These are phyloP conservation scores for Phytopythium aichiense DNA, from an alignment of 352 stramenopile genomes.

Conservation along the genomic window DNA sequence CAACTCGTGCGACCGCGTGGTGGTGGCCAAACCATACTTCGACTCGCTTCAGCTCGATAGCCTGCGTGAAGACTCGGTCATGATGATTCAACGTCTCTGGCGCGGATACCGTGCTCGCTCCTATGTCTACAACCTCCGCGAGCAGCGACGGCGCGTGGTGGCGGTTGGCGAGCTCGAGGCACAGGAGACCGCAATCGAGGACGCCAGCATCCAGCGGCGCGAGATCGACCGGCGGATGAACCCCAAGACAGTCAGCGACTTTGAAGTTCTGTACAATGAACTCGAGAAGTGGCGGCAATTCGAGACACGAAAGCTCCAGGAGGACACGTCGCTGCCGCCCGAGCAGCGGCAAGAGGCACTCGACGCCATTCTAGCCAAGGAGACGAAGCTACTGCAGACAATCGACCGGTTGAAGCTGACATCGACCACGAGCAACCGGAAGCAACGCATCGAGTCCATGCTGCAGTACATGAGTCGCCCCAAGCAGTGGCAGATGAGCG, in stretches of 20 bases:
- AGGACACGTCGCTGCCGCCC: constrained; percentile 25
- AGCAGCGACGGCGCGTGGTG: constrained; percentile 28
- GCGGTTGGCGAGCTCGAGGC: constrained; percentile 34
- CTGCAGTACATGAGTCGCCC: constrained; percentile 85
- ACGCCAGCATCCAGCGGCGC: constrained; percentile 44
- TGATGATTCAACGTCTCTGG: constrained; percentile 89
- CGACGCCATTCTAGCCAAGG: constrained; percentile 65
- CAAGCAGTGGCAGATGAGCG: constrained; percentile 91
- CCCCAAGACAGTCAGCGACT: constrained; percentile 74
- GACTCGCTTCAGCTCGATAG: constrained; percentile 87
- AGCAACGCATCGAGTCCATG: constrained; percentile 85
- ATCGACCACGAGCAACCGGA: constrained; percentile 72
- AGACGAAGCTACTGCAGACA: constrained; percentile 83
- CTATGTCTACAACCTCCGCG: constrained; percentile 44
- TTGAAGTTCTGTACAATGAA: constrained; percentile 93
- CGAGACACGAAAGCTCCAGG: constrained; percentile 75
- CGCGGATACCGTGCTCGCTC: constrained; percentile 65
- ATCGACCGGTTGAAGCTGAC: constrained; percentile 89
- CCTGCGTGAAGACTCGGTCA: constrained; percentile 61
- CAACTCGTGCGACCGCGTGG: constrained; percentile 46
- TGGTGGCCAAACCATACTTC: constrained; percentile 82
- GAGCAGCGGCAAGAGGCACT: constrained; percentile 39
- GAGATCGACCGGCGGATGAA: constrained; percentile 89
- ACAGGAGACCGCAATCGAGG: constrained; percentile 43
- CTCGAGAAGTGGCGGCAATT: constrained; percentile 89